Conservation (phyloP, 164 flowering plant species). For the Annona cherimola region DNA sequence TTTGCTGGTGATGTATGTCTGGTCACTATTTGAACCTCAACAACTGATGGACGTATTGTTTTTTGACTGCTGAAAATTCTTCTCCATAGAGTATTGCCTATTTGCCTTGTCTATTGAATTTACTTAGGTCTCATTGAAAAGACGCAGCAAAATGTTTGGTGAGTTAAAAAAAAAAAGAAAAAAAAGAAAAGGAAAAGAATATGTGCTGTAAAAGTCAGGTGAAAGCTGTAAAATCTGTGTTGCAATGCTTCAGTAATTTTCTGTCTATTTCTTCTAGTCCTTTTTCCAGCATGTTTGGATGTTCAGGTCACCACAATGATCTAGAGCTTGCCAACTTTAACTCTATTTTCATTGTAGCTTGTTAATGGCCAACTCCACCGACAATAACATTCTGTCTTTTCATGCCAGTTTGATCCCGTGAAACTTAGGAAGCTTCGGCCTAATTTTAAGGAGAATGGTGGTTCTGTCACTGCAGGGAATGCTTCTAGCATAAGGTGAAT, state of each 20-base stretch:
- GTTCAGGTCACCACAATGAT: neutral
- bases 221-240: neutral
- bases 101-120: too few relatives aligned
- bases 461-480: slow-evolving; percentile 97
- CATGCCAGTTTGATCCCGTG: slow-evolving; percentile 75
- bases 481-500: slow-evolving; percentile 85
- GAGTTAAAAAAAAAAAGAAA: too few relatives aligned
- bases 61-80: too few relatives aligned
- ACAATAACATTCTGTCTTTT: slow-evolving; percentile 1
- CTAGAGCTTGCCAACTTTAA: neutral
- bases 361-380: neutral
- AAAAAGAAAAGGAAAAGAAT: too few relatives aligned
- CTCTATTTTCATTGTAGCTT: too few relatives aligned
- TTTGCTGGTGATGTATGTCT: too few relatives aligned
- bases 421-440: slow-evolving; percentile 83
- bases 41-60: too few relatives aligned
- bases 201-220: too few relatives aligned
- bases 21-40: too few relatives aligned
- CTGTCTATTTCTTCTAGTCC: neutral
- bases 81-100: too few relatives aligned
- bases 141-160: too few relatives aligned
- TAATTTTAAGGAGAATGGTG: slow-evolving; percentile 76
- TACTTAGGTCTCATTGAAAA: too few relatives aligned
- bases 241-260: neutral
- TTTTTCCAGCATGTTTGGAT: neutral